A percentile compares a stretch with the other conserved stretches of the same genome.
Conservation (phyloP, 2,329 filamentous ascomycete species). For the Thelonectria discophora region DNA sequence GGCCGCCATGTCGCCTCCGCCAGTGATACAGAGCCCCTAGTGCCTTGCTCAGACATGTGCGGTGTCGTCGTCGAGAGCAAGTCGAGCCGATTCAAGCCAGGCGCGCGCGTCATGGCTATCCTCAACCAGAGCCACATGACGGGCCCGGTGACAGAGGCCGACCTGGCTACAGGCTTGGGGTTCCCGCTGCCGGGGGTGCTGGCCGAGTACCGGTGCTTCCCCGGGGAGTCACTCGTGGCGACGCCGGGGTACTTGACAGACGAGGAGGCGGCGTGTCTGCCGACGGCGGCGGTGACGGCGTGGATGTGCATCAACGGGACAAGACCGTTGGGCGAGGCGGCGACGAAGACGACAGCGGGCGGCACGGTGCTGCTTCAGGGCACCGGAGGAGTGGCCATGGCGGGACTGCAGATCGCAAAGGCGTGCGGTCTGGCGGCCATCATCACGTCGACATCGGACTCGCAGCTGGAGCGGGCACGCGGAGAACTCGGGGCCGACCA, state of each 20-base stretch:
- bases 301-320: slow-evolving; percentile 73
- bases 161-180: slow-evolving; percentile 67
- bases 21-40: slow-evolving; percentile 52
- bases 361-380: slow-evolving; percentile 61
- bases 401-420: slow-evolving; percentile 63
- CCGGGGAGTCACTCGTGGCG: slow-evolving; percentile 62
- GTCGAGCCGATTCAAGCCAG: slow-evolving; percentile 56
- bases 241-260: slow-evolving; percentile 65
- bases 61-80: slow-evolving; percentile 64
- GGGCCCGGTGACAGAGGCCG: slow-evolving; percentile 65
- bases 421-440: slow-evolving; percentile 61
- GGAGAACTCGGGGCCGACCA: slow-evolving; percentile 60
- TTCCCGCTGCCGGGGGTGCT: slow-evolving; percentile 67
- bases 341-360: slow-evolving; percentile 23
- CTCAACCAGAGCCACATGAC: slow-evolving; percentile 67
- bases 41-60: slow-evolving; percentile 77
- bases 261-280: slow-evolving; percentile 68
- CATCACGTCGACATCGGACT: slow-evolving; percentile 64
- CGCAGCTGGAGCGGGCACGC: slow-evolving; percentile 57
- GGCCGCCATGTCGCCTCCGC: slow-evolving; percentile 67
- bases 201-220: slow-evolving; percentile 67
- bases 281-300: slow-evolving; percentile 69
- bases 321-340: slow-evolving; percentile 60
- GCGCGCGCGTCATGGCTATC: slow-evolving; percentile 73
- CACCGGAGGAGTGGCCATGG: slow-evolving; percentile 62